Base-by-base conservation (phyloP, 148 eudicot genomes). In the Beta vulgaris region DNA sequence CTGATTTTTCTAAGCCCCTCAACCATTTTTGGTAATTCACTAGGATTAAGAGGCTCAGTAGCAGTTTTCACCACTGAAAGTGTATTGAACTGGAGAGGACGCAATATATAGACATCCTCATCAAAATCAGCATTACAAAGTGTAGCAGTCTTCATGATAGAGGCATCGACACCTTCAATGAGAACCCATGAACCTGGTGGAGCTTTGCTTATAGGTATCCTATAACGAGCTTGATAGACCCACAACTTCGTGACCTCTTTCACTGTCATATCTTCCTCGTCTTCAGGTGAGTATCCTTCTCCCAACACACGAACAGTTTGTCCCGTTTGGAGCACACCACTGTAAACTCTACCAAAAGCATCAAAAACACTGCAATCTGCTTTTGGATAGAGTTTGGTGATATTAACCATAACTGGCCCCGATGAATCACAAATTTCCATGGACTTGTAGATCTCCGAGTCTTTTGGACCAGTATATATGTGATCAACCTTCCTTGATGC, bases 151-250 rank as follows among this genome's bases (percentile, higher is more conserved):
- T 96, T 96, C 99, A 96, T 96, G 39, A 92, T 96, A 31, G 99
- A 96, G 55, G 99, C 98, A 84, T 96, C 99, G 25, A 96, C 99
- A 69, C 99, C 99, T 87, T 96, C 99, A 84, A 96, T 92, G 39
- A 96, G 93, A 75, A 96, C 99, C 99, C 99, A 96, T 67, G 99
- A 88, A 80, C 99, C 99, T 62, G 99, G 99, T 74, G 96, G 99
- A 44, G 99, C 98, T 81, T 87, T 91, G 76, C 90, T 91, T 44
- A 96, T 79, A 77, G 99, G 99, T 80, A 96, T 88, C 81, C 99
- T 91, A 75, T 92, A 96, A 54, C 99, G 94, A 79, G 99, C 88
- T 82, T 96, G 99, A 78, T 96, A 96, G 63, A 96, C 94, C 99
- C 98, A 96, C 77, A 96, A 73, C 63, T 96, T 96, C 34, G 99